These are phyloP conservation scores for Lactifluus hygrophoroides DNA, from an alignment of 768 basidiomycete species.

Conservation along the genomic window DNA sequence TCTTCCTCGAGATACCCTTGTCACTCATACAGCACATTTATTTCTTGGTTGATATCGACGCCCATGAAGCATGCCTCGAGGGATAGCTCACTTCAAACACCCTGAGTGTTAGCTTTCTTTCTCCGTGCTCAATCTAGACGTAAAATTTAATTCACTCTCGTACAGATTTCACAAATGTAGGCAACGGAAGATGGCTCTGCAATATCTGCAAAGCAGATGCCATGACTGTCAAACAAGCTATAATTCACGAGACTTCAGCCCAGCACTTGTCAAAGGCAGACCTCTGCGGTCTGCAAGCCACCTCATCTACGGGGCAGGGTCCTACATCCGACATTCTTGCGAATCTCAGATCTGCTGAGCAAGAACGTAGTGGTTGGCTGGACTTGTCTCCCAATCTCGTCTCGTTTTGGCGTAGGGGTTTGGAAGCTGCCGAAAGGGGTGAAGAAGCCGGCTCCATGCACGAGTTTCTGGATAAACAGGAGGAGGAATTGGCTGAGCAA, in stretches of 20 bases:
- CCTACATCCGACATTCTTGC: neutral
- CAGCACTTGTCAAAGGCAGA: constrained; percentile 20
- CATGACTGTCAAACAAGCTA: constrained; percentile 25
- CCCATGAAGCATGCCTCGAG: constrained; percentile 17
- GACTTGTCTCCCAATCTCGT: constrained; percentile 17
- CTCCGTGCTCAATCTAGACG: neutral
- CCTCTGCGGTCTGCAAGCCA: constrained; percentile 13
- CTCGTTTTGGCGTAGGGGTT: constrained; percentile 15
- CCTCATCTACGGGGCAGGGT: neutral
- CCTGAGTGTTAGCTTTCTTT: neutral
- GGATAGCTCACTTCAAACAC: constrained; percentile 4
- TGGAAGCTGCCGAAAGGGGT: constrained; percentile 18
- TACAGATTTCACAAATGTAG: constrained; percentile 23
- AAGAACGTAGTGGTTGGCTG: constrained; percentile 11
- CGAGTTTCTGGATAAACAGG: constrained; percentile 17
- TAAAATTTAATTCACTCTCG: neutral
- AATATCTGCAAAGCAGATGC: constrained; percentile 27
- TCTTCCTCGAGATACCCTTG: constrained; percentile 4
- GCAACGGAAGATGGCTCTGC: constrained; percentile 28
- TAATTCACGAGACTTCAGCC: constrained; percentile 27
- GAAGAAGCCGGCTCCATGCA: constrained; percentile 19
- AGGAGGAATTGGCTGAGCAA: constrained; percentile 3
- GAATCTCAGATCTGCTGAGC: constrained; percentile 7
- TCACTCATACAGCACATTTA: neutral
- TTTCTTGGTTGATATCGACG: neutral